Conservation (phyloP, 1,139 yeast species). For the Candida sojae region DNA sequence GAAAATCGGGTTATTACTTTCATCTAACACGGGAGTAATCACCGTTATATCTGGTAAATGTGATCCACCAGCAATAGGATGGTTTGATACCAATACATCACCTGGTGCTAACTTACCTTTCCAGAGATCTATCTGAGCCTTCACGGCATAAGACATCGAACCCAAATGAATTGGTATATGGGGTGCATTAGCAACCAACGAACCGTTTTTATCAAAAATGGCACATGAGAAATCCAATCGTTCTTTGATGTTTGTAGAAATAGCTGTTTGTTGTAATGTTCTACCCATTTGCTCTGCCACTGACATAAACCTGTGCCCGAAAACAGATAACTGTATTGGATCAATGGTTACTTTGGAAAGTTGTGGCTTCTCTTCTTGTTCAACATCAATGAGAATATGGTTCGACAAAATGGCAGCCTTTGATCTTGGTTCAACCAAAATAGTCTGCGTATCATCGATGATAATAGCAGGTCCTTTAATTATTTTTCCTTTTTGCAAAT, state of each 20-base stretch:
- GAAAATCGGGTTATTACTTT: conserved; percentile 33
- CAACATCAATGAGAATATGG: conserved; percentile 44
- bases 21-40: conserved; percentile 57
- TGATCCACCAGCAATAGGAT: conserved; percentile 80
- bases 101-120: conserved; percentile 61
- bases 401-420: conserved; percentile 62
- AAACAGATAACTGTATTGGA: conserved; percentile 74
- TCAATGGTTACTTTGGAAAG: conserved; percentile 46
- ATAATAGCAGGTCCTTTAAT: conserved; percentile 80
- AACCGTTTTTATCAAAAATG: conserved; percentile 71
- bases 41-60: conserved; percentile 86
- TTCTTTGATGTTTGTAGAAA: conserved; percentile 85
- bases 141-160: conserved; percentile 84
- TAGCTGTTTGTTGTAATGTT: conserved; percentile 76
- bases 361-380: conserved; percentile 24
- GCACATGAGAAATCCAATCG: conserved; percentile 86
- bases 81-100: conserved; percentile 76
- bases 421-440: conserved; percentile 72
- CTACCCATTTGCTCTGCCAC: conserved; percentile 91
- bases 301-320: conserved; percentile 84
- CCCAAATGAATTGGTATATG: conserved; percentile 88
- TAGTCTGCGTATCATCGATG: conserved; percentile 86
- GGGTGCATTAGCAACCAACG: conserved; percentile 82
- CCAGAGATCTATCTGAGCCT: conserved; percentile 67
- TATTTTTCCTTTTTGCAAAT: conserved; percentile 52